A percentile compares a stretch with the other conserved stretches of the same genome.
Conservation (phyloP, 1,139 yeast species). For the Hemisphaericaspora subhashii region DNA sequence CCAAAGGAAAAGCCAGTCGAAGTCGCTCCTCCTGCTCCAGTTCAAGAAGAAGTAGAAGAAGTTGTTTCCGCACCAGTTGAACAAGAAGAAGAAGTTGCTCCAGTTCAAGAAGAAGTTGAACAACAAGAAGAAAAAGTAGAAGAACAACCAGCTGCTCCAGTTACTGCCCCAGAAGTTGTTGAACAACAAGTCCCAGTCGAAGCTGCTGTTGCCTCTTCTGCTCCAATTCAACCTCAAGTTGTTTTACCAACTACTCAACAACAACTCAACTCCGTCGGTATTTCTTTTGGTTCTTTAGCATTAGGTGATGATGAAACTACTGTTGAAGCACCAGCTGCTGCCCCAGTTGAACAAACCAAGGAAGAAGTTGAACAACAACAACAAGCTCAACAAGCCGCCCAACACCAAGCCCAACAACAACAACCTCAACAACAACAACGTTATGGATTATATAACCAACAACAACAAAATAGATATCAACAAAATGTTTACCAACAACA, state of each 20-base stretch:
- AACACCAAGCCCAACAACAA: slow-evolving; percentile 11
- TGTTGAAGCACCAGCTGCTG: slow-evolving; percentile 14
- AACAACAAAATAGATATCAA: slow-evolving; percentile 16
- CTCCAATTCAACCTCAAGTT: slow-evolving; percentile 51
- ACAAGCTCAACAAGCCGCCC: slow-evolving; percentile 16
- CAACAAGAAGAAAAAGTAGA: slow-evolving; percentile 50
- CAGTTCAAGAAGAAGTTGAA: slow-evolving; percentile 53
- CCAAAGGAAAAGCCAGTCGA: slow-evolving; percentile 13
- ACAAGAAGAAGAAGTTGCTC: slow-evolving; percentile 61
- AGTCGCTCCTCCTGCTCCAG: slow-evolving; percentile 7
- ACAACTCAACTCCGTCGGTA: slow-evolving; percentile 58
- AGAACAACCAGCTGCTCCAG: slow-evolving; percentile 23
- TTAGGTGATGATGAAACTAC: slow-evolving; percentile 41
- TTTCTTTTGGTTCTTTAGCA: slow-evolving; percentile 67
- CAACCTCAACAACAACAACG: slow-evolving; percentile 21
- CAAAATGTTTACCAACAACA: slow-evolving; percentile 23
- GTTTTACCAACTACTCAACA: slow-evolving; percentile 62
- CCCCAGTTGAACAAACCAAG: slow-evolving; percentile 3
- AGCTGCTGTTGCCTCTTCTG: slow-evolving; percentile 7
- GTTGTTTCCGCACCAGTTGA: slow-evolving; percentile 39
- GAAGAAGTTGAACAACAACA: slow-evolving; percentile 15
- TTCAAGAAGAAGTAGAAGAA: slow-evolving; percentile 34
- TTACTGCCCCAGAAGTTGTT: slow-evolving; percentile 6
- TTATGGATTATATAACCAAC: slow-evolving; percentile 14
- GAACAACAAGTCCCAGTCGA: slow-evolving; percentile 5